These are phyloP conservation scores for Pisolithus albus DNA, from an alignment of 768 basidiomycete genomes.

Conservation along the genomic window DNA sequence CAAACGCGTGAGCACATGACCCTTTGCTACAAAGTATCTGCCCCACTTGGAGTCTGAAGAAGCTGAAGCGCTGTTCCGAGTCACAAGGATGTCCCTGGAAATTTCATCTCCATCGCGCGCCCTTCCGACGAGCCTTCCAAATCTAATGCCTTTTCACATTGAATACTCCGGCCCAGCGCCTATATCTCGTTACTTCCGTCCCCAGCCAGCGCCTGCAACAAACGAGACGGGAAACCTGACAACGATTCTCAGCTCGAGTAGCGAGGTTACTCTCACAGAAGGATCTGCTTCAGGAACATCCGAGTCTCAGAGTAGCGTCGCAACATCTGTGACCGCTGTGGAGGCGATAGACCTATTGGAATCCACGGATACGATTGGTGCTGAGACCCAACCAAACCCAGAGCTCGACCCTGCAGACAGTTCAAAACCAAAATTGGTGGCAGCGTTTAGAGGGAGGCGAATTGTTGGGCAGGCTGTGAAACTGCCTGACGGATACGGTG, in stretches of 20 bases:
- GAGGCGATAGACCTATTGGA: conserved; percentile 1
- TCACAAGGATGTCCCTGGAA: conserved; percentile 13
- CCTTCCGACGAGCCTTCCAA: conserved; percentile 44
- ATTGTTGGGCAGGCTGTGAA: conserved; percentile 59
- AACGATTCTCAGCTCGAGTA: conserved; percentile 9
- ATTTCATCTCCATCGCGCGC: conserved; percentile 9
- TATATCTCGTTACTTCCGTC: conserved; percentile 65
- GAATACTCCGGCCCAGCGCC: conserved; percentile 64
- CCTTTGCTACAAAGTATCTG: too few relatives aligned
- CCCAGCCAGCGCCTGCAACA: conserved; percentile 31
- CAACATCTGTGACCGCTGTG: conserved; percentile 6
- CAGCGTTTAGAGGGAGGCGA: conserved; percentile 70
- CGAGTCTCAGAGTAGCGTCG: conserved; percentile 1
- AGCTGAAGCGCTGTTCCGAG: too few relatives aligned
- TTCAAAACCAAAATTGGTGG: conserved; percentile 30
- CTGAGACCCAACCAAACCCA: not conserved
- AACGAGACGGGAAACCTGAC: conserved; percentile 8
- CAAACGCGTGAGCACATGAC: conserved; percentile 1
- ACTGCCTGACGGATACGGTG: conserved; percentile 61
- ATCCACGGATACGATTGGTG: not conserved
- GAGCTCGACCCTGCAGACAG: not conserved
- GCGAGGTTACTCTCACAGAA: conserved; percentile 4
- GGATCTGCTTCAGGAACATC: conserved; percentile 3
- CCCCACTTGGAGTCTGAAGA: too few relatives aligned
- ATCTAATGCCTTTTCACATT: conserved; percentile 82